phyloP scores from a whole-genome alignment of 768 basidiomycete species.

The Phanerodontia chrysosporium region DNA sequence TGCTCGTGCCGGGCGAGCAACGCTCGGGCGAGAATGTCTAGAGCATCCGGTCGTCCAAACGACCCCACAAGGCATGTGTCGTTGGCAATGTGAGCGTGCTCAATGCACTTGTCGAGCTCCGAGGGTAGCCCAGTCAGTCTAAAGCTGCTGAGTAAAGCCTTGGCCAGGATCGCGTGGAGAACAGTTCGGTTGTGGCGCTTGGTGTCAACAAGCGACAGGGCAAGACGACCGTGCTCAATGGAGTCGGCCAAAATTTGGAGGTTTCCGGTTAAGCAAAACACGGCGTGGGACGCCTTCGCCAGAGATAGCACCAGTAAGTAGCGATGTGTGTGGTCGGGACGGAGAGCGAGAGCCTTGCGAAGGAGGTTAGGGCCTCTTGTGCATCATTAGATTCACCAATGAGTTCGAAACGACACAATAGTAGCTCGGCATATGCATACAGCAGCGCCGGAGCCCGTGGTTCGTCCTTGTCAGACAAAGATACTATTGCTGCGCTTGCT shows the following conservation, averaged over 20 bases:
- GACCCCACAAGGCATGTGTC: too few species aligned
- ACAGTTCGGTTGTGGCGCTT: background rate
- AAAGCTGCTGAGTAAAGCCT: background rate
- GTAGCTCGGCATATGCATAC: background rate
- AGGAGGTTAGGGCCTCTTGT: background rate
- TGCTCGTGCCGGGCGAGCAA: background rate
- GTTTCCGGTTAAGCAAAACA: background rate
- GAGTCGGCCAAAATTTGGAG: background rate
- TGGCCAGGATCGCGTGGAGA: background rate
- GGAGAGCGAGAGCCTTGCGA: background rate
- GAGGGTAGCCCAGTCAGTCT: background rate
- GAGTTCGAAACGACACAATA: background rate
- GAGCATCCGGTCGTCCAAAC: background rate
- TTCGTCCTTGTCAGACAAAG: too few species aligned
- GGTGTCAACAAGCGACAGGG: background rate
- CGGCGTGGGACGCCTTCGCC: background rate
- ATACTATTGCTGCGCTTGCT: too few species aligned
- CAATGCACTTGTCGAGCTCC: background rate
- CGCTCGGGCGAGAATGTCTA: background rate
- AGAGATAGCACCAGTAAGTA: background rate
- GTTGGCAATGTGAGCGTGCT: background rate
- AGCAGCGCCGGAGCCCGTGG: background rate
- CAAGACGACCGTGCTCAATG: background rate
- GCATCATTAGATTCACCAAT: background rate
- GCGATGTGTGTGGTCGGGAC: background rate